Evolutionary conservation across 2,329 filamentous ascomycete genomes (phyloP), one percentile per base, ranked within the genome.

Genomic region (Fusarium napiforme): DNA sequence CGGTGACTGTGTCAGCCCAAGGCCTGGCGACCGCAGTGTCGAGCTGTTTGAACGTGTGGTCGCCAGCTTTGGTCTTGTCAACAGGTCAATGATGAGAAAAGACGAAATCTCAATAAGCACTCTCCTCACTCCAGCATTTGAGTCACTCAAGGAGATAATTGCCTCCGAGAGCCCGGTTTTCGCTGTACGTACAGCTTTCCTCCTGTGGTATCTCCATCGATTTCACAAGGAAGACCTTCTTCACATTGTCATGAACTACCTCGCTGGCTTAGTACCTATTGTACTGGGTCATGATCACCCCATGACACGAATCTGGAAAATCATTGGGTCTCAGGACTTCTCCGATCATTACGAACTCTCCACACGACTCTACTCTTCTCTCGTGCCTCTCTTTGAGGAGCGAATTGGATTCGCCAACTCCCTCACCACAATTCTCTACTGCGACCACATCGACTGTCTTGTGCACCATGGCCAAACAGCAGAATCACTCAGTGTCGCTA

Each of bases 31-130:
- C 49, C 77, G 79, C n/a, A 80, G 79, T 42, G 77, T 81, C 28
- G 80, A 81, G 36, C 61, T 82, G n/a, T 81, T 82, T 61, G 80
- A 82, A 58, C 77, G 80, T 9, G 79, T 81, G 26, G 77, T 82
- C 40, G 72, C 80, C 21, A 80, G 79, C 60, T 80, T 82, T 49
- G 79, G 78, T 28, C 55, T 82, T 56, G 77, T 81, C 36, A 82
- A 81, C 49, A 75, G 79, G 19, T 81, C 78, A 43, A 77, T 81
- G 79, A 79, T 78, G 67, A 71, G 75, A 12, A 79, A 79, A 18
- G 80, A 82, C 56, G 67, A 80, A 9, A 77, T 82, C 42, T 70
- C 78, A 32, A 79, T 82, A 56, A 77, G 76, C 32, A 70, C 65
- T 21, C 73, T 82, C 8, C 77, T 82, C 9, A 78, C 76, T 14